Evolutionary conservation across 331 rosid genomes (phyloP).

Genomic region (Phaseolus coccineus): DNA sequence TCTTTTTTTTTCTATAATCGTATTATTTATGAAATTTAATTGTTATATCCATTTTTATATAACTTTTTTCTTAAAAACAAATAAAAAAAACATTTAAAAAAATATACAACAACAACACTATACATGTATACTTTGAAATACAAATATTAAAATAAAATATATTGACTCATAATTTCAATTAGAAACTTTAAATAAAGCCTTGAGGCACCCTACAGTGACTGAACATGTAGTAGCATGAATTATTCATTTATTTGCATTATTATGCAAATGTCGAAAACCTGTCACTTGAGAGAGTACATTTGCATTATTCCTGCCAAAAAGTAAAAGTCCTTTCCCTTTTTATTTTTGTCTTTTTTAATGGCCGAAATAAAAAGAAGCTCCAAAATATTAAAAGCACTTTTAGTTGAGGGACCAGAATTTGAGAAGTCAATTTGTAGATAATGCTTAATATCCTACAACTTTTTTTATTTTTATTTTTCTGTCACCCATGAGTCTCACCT

Average conservation of each 20-base stretch:
- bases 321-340: neutral
- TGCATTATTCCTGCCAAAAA: neutral
- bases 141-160: neutral
- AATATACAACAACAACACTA: no score
- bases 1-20: no score
- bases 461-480: no score
- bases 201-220: neutral
- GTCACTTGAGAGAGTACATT: neutral
- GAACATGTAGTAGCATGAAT: neutral
- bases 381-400: neutral
- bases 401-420: neutral
- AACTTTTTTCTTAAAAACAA: neutral
- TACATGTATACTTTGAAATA: neutral
- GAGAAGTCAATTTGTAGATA: slow-evolving; percentile 44
- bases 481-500: neutral
- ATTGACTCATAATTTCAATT: neutral
- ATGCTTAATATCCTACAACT: no score
- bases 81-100: neutral
- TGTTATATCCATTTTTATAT: no score
- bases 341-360: neutral
- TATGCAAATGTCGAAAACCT: neutral
- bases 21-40: no score
- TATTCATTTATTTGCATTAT: neutral
- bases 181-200: neutral
- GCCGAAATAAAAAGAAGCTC: neutral